Percentiles rank a stretch among this genome's conserved stretches.
These are phyloP conservation scores for Fusarium continuum DNA, from an alignment of 2,329 filamentous ascomycete species.

Conservation along the genomic window DNA sequence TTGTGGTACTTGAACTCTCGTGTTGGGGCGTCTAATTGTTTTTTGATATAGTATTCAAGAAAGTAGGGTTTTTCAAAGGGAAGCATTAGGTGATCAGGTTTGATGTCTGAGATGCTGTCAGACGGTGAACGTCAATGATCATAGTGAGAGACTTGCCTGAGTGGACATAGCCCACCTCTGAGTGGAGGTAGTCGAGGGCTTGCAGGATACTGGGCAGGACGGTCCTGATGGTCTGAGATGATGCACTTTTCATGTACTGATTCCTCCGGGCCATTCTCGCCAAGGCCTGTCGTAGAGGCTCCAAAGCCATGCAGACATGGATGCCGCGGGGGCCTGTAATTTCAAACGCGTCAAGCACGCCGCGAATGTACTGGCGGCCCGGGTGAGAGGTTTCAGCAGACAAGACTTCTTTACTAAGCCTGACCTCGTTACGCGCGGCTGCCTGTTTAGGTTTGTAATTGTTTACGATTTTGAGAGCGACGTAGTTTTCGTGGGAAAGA, in stretches of 20 bases:
- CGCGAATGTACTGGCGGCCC: constrained; percentile 36
- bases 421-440: constrained; percentile 39
- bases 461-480: constrained; percentile 45
- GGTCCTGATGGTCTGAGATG: constrained; percentile 37
- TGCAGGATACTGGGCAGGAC: constrained; percentile 49
- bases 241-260: constrained; percentile 24
- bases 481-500: no score
- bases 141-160: constrained; percentile 46
- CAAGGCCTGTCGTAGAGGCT: constrained; percentile 40
- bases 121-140: no score
- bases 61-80: constrained; percentile 37
- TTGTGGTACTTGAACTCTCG: constrained; percentile 35
- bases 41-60: constrained; percentile 38
- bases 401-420: constrained; percentile 38
- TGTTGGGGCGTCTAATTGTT: constrained; percentile 39
- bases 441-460: constrained; percentile 34
- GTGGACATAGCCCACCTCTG: constrained; percentile 52
- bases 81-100: constrained; percentile 41
- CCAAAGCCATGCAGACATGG: constrained; percentile 38
- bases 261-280: constrained; percentile 42
- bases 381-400: constrained; percentile 32
- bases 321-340: constrained; percentile 29
- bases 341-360: constrained; percentile 39
- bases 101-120: constrained; percentile 26
- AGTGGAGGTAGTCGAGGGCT: constrained; percentile 53